Evolutionary conservation across 192 early-diverging fungal genomes (phyloP).

Genomic region (Rhizophagus sp.): DNA sequence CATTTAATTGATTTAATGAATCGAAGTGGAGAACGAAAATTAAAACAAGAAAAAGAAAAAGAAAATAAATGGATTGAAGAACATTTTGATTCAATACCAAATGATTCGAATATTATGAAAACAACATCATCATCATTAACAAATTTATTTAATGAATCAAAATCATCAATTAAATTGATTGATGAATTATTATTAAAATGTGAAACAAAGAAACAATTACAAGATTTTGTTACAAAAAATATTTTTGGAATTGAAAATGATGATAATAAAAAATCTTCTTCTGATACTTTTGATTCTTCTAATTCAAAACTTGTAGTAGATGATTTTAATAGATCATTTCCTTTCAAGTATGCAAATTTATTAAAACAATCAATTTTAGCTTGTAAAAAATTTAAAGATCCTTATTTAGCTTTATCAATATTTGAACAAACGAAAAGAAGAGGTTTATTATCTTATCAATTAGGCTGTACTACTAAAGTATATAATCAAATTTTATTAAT

Average conservation of each 20-base stretch:
- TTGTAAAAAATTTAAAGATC: conserved; percentile 33
- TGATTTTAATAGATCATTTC: neutral
- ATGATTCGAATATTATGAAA: neutral
- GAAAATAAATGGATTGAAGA: neutral
- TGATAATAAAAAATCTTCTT: neutral
- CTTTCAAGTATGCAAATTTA: neutral
- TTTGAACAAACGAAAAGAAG: conserved; percentile 44
- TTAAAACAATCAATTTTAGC: conserved; percentile 3
- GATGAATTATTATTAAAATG: conserved; percentile 13
- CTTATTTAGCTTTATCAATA: conserved; percentile 45
- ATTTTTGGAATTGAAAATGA: neutral
- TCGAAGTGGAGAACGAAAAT: neutral
- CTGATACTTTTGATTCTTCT: neutral
- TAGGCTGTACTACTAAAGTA: conserved; percentile 37
- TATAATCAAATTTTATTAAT: conserved; percentile 38
- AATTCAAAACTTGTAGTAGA: neutral
- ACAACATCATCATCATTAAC: neutral
- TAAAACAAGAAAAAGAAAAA: neutral
- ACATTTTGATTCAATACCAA: neutral
- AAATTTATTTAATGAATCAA: neutral
- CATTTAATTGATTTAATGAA: conserved; percentile 15
- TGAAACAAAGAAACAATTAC: neutral
- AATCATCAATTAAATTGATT: neutral
- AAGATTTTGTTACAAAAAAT: neutral
- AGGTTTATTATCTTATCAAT: conserved; percentile 40